Percentiles rank a stretch among this genome's conserved stretches.
These are phyloP conservation scores for Psilocybe tampanensis DNA, from an alignment of 768 basidiomycete genomes.

Conservation along the genomic window DNA sequence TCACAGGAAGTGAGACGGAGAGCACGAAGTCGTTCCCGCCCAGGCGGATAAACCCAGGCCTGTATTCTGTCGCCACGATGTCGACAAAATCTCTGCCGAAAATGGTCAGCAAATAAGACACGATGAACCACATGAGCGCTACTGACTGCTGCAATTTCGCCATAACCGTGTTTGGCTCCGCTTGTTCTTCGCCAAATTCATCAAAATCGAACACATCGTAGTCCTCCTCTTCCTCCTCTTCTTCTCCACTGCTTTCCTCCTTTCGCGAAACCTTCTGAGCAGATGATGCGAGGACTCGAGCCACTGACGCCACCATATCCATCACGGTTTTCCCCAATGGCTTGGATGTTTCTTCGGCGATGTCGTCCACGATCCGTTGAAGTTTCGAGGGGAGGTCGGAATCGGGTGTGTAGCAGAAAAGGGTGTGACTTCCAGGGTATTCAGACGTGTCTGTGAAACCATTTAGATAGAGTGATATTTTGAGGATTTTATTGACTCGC, in stretches of 20 bases:
- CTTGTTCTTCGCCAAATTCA: conserved; percentile 28
- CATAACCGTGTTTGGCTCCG: conserved; percentile 25
- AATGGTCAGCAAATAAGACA: conserved; percentile 1
- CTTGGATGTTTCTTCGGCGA: conserved; percentile 42
- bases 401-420: conserved; percentile 58
- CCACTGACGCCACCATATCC: conserved; percentile 41
- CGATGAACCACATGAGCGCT: not conserved
- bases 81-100: conserved; percentile 58
- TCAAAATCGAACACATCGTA: conserved; percentile 42
- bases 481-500: conserved; percentile 27
- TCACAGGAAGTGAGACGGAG: conserved; percentile 58
- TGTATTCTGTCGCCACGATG: conserved; percentile 55
- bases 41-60: conserved; percentile 59
- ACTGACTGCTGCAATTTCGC: conserved; percentile 33
- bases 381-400: conserved; percentile 41
- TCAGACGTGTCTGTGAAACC: conserved; percentile 71
- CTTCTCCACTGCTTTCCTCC: conserved; percentile 11
- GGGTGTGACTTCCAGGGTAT: conserved; percentile 61
- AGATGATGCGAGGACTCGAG: conserved; percentile 19
- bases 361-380: conserved; percentile 42
- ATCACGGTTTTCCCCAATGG: conserved; percentile 48
- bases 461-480: not conserved
- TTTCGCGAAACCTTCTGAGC: conserved; percentile 15
- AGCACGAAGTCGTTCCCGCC: conserved; percentile 53
- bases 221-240: conserved; percentile 32